Base-by-base conservation (phyloP, 2,329 filamentous ascomycete species). In the Metarhizium anisopliae region DNA sequence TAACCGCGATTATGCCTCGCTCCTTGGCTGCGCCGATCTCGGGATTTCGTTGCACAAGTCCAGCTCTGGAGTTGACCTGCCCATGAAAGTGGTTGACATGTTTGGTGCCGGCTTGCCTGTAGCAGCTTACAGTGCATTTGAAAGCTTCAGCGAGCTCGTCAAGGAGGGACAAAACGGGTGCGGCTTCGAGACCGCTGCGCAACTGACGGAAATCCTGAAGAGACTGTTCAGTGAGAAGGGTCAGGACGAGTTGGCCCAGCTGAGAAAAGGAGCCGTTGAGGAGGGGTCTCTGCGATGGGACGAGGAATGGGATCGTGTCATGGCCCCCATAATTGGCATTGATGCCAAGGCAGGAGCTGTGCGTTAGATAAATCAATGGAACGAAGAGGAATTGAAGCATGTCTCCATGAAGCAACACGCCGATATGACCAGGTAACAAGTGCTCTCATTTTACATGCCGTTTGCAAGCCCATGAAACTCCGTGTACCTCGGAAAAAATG, bases 41-140 rank as follows among this genome's bases (percentile, higher is more conserved):
- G 94, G 94, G 10, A 83, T 99, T 29, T 95, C 90, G 56, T 76
- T 99, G 30, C 94, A 99, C 73, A 96, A 84, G 61, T 96, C 91
- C 14, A 95, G 89, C 61, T 96, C 90, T 2, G 94, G 94, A 1
- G 91, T 99, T 0, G 94, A 99, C 70, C 76, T 99, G 20, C 94
- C 94, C 0, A 99, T 99, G 94, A 99, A 99, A 73, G 91, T 99
- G 1, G 92, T 99, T 14, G 94, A 99, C 68, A 96, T 99, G 92
- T 97, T 99, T 68, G 94, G 94, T 2, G 88, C 92, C 0, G 94
- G 93, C 0, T 75, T 99, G 32, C 94, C 94, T 0, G 94, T 99
- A 0, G 85, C 87, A 0, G 93, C 91, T 4, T 97, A 94, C 79
- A 83, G 82, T 30, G 80, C 81, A 2, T 99, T 95, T 66, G 85